Base-by-base conservation (phyloP, 345 rosid species). In the Brassica incana region DNA sequence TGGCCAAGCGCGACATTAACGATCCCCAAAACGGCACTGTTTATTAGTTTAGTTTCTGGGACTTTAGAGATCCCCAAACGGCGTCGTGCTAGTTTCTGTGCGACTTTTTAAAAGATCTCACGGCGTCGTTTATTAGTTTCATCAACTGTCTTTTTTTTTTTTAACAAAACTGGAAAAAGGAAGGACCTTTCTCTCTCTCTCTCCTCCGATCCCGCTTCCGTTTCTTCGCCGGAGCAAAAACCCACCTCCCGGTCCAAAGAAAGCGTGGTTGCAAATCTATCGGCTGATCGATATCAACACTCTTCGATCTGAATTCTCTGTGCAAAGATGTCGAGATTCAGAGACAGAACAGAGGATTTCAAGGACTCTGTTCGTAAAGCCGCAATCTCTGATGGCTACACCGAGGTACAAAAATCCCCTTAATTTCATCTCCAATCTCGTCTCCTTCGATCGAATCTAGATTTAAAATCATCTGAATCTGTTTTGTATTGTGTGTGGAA, bases 321-420 rank as follows among this genome's bases (percentile, higher is more conserved):
- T 70, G 30, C 23, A 60, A 52, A 65, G 50, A 93, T 91, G 97
- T 88, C 94, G 63, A 94, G 83, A 86, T 74, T 87, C 71, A 87
- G 90, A 81, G 98, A 91, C 61, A 85, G 94, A 65, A 89, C 89
- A 14, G 97, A 91, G 80, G 97, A 94, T 83, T 94, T 90, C 74
- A 94, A 90, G 80, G 98, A 93, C 76, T 88, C 86, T 16, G 89
- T 88, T 73, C 87, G 97, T 16, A 86, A 77, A 45, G 43, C 85
- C n/a, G 95, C 94, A 30, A 79, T 88, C 36, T 87, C 91, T 33
- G 67, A 76, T 27, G 95, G 97, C 59, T 89, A 84, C 77, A 81
- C 82, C 35, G 97, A 93, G 94, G 98, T 14, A 30, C 43, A 12
- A 12, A 2, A 50, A 75, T 69, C 5, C 65, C 16, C 1, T 29